Evolutionary conservation across 2,329 filamentous ascomycete genomes (phyloP).

Genomic region (Exophiala viscosa): DNA sequence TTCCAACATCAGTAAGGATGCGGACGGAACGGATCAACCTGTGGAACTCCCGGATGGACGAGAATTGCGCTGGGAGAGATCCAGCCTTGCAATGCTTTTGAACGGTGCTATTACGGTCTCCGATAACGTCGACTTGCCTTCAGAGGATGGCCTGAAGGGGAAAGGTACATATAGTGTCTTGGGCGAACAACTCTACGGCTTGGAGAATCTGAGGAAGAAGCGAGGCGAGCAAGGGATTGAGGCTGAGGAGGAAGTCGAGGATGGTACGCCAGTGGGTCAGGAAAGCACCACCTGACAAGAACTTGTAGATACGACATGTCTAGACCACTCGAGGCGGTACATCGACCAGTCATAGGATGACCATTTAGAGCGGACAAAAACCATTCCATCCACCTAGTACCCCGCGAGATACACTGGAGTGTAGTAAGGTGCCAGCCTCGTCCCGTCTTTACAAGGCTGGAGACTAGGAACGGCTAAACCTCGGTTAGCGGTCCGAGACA

Average conservation of each 20-base stretch:
- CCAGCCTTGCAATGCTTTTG: conserved; percentile 20
- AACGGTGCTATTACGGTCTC: conserved; percentile 6
- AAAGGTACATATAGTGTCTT: conserved; percentile 23
- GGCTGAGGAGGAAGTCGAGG: conserved; percentile 19
- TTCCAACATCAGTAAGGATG: conserved; percentile 4
- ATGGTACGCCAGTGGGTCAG: conserved; percentile 1
- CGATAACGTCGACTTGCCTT: conserved; percentile 1
- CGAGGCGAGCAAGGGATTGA: conserved; percentile 12
- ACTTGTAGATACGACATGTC: not conserved
- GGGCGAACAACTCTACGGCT: conserved; percentile 34
- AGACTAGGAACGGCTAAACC: no score
- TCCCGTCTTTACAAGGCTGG: no score
- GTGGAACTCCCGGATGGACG: not conserved
- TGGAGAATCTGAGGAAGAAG: conserved; percentile 41
- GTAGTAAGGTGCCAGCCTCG: no score
- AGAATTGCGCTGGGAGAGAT: conserved; percentile 19
- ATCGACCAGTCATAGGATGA: no score
- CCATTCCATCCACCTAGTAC: no score
- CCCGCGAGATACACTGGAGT: no score
- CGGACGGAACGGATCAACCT: not conserved
- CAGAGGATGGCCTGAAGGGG: conserved; percentile 1
- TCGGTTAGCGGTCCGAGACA: no score
- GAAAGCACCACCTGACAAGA: not conserved
- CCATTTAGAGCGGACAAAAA: no score
- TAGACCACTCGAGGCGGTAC: no score